A percentile compares a stretch with the other conserved stretches of the same genome.
Evolutionary conservation across 73 alveolate genomes (phyloP).

Genomic region (Symbiodinium pilosum): DNA sequence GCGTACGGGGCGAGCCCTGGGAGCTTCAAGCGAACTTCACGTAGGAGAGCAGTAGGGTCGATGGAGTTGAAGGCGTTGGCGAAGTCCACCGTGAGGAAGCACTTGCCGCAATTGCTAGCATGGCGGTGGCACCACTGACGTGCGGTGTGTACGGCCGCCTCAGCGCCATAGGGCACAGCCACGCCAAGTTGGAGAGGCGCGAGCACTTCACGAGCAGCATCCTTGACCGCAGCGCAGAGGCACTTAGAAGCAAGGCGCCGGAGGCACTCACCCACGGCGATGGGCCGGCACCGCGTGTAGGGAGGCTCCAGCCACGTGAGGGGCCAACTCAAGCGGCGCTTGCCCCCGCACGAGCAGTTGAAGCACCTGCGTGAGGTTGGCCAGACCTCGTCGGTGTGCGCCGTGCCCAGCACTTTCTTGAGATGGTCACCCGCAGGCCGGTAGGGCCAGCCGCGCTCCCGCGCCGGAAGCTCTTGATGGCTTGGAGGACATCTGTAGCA

Average conservation of each 20-base stretch:
- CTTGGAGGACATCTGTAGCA: neutral
- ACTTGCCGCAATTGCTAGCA: neutral
- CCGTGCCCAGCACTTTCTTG: neutral
- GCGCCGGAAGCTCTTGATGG: neutral
- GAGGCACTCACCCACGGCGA: neutral
- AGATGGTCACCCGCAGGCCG: constrained; percentile 23
- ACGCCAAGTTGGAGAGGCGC: constrained; percentile 36
- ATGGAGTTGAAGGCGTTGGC: constrained; percentile 6
- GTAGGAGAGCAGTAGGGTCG: constrained; percentile 16
- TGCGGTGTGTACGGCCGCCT: constrained; percentile 7
- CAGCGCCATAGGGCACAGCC: neutral
- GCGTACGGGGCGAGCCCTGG: constrained; percentile 26
- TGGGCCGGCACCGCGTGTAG: constrained; percentile 12
- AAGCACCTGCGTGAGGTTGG: neutral
- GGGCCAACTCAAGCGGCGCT: neutral
- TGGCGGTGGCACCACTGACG: constrained; percentile 13
- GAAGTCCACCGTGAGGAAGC: constrained; percentile 8
- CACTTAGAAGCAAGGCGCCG: neutral
- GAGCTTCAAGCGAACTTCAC: neutral
- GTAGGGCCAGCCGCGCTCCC: constrained; percentile 32
- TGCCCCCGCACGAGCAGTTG: neutral
- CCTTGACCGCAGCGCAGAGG: too few relatives aligned
- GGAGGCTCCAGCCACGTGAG: neutral
- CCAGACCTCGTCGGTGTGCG: neutral
- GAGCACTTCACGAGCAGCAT: neutral